Conservation (phyloP, 257 asterid species). For the Plantago elongata region DNA sequence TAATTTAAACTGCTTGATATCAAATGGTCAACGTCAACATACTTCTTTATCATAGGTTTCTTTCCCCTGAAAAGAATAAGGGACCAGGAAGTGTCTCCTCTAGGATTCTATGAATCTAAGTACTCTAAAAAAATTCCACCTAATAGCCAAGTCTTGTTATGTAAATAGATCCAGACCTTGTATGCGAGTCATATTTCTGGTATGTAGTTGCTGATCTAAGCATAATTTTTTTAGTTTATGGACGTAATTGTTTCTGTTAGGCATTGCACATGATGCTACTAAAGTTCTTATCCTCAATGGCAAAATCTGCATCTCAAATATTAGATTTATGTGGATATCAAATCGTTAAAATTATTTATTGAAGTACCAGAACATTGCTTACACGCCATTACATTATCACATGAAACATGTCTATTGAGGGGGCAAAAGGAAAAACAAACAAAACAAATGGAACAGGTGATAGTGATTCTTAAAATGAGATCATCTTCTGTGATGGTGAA, state of each 20-base stretch:
- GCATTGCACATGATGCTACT: not conserved
- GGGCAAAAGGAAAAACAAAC: not conserved
- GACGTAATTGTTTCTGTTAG: not conserved
- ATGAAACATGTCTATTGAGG: not conserved
- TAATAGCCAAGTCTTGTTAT: not conserved
- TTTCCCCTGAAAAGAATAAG: not conserved
- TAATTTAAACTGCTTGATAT: conserved; percentile 6
- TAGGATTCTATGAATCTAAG: not conserved
- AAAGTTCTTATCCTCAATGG: conserved; percentile 9
- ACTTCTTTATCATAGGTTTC: not conserved
- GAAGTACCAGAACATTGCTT: not conserved
- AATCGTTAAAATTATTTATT: not conserved
- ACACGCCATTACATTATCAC: not conserved
- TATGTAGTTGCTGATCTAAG: conserved; percentile 6
- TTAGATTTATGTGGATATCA: not conserved
- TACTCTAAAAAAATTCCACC: not conserved
- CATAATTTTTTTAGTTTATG: not conserved
- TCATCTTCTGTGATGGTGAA: not conserved
- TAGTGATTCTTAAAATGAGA: conserved; percentile 10
- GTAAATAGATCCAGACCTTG: not conserved
- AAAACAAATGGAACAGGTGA: not conserved
- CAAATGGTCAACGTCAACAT: conserved; percentile 13
- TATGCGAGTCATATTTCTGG: not conserved
- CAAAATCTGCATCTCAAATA: not conserved
- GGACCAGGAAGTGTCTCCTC: not conserved